Base-by-base conservation (phyloP, 345 rosid species). In the Rhodamnia rubescens region DNA sequence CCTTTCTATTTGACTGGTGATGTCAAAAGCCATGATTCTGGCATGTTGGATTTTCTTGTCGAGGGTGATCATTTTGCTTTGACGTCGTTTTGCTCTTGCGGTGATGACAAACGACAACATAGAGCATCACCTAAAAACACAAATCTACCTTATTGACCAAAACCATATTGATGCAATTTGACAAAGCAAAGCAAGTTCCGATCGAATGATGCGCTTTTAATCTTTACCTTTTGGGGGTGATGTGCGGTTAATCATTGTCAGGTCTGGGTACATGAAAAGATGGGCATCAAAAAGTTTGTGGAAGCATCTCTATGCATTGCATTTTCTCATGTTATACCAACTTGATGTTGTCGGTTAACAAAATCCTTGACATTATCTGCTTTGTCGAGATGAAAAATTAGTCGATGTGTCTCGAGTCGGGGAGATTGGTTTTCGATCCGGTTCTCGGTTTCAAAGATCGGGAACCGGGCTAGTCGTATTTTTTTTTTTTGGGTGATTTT, bases 161-260 rank as follows among this genome's bases (percentile, higher is more conserved):
- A 85, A 29, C 36, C 58, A 40, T 14, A 10, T 4, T 0, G 57
- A 69, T 69, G 80, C 80, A 52, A n/a, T 27, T 51, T 27, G 84
- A 18, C 58, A 29, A 82, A 51, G 47, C 26, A 82, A 82, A 54
- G 40, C 22, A 82, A 51, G 40, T 82, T n/a, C 26, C 16, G 84
- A 82, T 82, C 57, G 26, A 82, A 16, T 6, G 57, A 53, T 82
- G 80, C 80, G 6, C 47, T 54, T 82, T 81, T 6, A 51, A 15
- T 24, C 32, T 81, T 22, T 49, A 1, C 20, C 56, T 51, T 81
- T 53, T 21, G 15, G 22, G 57, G 20, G 83, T 49, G 84, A 75
- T 74, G 85, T 24, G 82, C 81, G 85, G 81, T 78, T 85, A 83
- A 88, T 85, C 88, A 88, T 86, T 75, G 78, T 59, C 24, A 3